phyloP scores from a whole-genome alignment of 2,329 filamentous ascomycete species.

The Colletotrichum ledebouriae region DNA sequence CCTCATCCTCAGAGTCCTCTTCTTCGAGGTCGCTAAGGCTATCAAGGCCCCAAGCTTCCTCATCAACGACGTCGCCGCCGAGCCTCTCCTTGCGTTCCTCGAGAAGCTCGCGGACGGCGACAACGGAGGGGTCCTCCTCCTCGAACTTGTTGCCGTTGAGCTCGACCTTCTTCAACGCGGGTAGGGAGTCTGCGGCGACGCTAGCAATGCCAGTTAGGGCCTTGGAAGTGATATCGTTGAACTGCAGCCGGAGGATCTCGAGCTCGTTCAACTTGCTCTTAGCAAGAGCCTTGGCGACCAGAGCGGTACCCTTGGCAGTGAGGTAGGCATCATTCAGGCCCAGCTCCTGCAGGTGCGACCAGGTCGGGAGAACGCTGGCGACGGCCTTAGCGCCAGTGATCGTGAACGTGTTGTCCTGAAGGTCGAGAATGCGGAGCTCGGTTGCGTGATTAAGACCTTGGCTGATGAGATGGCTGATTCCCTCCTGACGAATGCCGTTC shows the following conservation, averaged over 20 bases:
- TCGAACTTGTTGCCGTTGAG: constrained; percentile 96
- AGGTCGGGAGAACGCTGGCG: constrained; percentile 79
- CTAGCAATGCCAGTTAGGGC: constrained; percentile 79
- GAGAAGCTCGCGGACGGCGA: constrained; percentile 77
- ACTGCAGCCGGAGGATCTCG: constrained; percentile 86
- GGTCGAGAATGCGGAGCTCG: constrained; percentile 81
- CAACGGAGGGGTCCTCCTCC: constrained; percentile 83
- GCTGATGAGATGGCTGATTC: constrained; percentile 84
- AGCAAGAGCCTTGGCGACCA: constrained; percentile 79
- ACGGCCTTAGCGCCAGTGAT: constrained; percentile 82
- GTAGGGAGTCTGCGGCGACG: constrained; percentile 77
- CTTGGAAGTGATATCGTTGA: constrained; percentile 89
- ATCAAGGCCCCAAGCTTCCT: constrained; percentile 88
- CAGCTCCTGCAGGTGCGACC: constrained; percentile 83
- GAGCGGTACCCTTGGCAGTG: constrained; percentile 79
- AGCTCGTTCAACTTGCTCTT: constrained; percentile 84
- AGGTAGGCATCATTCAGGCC: constrained; percentile 92
- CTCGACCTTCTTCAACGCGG: constrained; percentile 86
- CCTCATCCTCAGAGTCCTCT: constrained; percentile 77
- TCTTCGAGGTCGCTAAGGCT: constrained; percentile 89
- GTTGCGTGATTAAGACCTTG: constrained; percentile 81
- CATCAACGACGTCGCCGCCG: constrained; percentile 75
- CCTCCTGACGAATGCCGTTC: constrained; percentile 96
- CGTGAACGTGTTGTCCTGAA: constrained; percentile 99
- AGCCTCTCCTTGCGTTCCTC: constrained; percentile 82